phyloP scores from a whole-genome alignment of 805 yeast genomes.

The Candida ipomoeae region DNA sequence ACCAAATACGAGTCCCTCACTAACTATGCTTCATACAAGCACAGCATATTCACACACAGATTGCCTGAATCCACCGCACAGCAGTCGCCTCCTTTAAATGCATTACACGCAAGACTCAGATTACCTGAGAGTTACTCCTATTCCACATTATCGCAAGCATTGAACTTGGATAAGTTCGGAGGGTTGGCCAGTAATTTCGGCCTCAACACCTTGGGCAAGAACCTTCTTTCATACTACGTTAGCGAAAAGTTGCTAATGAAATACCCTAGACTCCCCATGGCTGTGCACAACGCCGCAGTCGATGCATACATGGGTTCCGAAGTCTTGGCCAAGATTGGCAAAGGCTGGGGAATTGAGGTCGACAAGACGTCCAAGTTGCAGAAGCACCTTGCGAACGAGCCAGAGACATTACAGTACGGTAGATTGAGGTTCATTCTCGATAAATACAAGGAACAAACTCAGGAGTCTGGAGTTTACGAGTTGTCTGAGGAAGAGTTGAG shows the following conservation, averaged over 20 bases:
- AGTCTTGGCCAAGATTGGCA: slow-evolving; percentile 63
- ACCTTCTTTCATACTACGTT: slow-evolving; percentile 68
- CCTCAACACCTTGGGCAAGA: slow-evolving; percentile 76
- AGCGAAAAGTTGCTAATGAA: slow-evolving; percentile 67
- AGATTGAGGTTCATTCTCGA: slow-evolving; percentile 51
- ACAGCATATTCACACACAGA: slow-evolving; percentile 41
- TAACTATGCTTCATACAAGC: slow-evolving; percentile 39
- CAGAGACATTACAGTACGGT: slow-evolving; percentile 65
- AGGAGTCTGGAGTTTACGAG: slow-evolving; percentile 50
- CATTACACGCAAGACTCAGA: slow-evolving; percentile 73
- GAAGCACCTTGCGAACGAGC: slow-evolving; percentile 64
- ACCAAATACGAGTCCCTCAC: slow-evolving; percentile 29
- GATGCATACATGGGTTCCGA: slow-evolving; percentile 69
- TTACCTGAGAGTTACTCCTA: slow-evolving; percentile 55
- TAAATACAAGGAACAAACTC: slow-evolving; percentile 24
- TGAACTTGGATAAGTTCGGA: slow-evolving; percentile 52
- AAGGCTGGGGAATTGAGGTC: slow-evolving; percentile 83
- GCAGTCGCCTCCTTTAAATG: slow-evolving; percentile 67
- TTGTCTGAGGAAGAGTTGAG: slow-evolving; percentile 24
- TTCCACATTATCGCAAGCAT: slow-evolving; percentile 73
- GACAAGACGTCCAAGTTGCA: slow-evolving; percentile 63
- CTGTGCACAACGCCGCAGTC: slow-evolving; percentile 69
- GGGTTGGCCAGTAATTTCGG: slow-evolving; percentile 68
- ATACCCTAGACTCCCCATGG: slow-evolving; percentile 88
- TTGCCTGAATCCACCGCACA: slow-evolving; percentile 45